Evolutionary conservation across 148 eudicot species (phyloP), one percentile per base, ranked within the genome.

Genomic region (Rhododendron mucronatum): DNA sequence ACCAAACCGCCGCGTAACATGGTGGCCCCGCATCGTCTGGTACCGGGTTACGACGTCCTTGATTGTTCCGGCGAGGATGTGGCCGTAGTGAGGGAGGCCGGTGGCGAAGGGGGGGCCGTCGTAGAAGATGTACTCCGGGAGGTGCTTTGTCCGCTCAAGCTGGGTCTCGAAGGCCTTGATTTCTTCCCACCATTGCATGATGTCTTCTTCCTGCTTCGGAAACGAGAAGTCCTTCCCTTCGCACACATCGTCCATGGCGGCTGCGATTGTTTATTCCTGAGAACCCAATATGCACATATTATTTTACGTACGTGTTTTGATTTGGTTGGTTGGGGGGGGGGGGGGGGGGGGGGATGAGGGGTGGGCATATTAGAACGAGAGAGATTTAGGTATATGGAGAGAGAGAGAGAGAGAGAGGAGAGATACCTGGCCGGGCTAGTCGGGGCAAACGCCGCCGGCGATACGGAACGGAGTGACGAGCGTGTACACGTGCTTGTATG

Each of bases 61-160:
- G 83, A 97, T 97, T 0, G 98, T 93, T 0, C 99, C 99, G 1
- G 99, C 96, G 0, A 97, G 85, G 10, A 97, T 94, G 89, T 97
- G 99, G 45, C 99, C 99, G 82, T 97, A 97, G 88, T 97, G 99
- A 0, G 99, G 99, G 3, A 94, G 91, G 0, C 99, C 99, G 0
- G 98, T 97, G 44, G 99, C 99, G 81, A 97, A 97, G 0, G 98
- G 99, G 0, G 99, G 99, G 0, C 99, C 99, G 81, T 97, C 99
- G 89, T 97, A 97, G 89, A 97, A 97, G 81, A 93, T 84, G 92
- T 94, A 97, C 83, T 97, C 99, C 0, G 98, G 98, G 7, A 83
- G 80, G 15, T 91, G 28, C 3, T 91, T 71, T 45, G 99, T 95
- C 80, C 84, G 92, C 13, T 87, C 84, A 1, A 95, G 86, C 75